A percentile compares a stretch with the other conserved stretches of the same genome.
phyloP scores from a whole-genome alignment of 139 green algal genomes.

The Chlorella sp. region DNA sequence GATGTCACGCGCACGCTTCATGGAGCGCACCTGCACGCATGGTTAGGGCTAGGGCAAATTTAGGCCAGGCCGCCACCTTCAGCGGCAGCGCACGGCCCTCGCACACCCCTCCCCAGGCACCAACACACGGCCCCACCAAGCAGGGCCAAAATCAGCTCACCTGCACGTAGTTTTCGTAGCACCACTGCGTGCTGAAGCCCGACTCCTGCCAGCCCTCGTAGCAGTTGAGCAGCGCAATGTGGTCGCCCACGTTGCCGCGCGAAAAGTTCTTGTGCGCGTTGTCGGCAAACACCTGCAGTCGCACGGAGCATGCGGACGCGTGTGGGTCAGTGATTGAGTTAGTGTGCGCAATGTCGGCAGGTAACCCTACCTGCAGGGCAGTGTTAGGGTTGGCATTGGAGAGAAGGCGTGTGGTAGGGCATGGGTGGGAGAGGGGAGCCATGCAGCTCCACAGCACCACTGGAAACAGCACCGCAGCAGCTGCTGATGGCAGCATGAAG shows the following conservation, averaged over 20 bases:
- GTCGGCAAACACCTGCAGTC: slow-evolving; percentile 72
- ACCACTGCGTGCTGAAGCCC: slow-evolving; percentile 87
- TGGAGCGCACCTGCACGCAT: slow-evolving; percentile 66
- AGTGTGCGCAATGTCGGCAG: too few species aligned
- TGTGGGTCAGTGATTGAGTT: too few species aligned
- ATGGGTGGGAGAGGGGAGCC: neutral
- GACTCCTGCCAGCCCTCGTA: slow-evolving; percentile 79
- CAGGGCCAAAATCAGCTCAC: too few species aligned
- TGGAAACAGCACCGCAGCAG: slow-evolving; percentile 42
- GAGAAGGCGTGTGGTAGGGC: too few species aligned
- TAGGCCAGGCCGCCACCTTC: too few species aligned
- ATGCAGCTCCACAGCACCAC: neutral
- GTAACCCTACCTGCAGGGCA: too few species aligned
- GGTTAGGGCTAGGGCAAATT: too few species aligned
- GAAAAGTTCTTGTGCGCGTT: slow-evolving; percentile 89
- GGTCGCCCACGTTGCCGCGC: slow-evolving; percentile 84
- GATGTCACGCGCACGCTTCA: slow-evolving; percentile 95
- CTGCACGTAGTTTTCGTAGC: slow-evolving; percentile 97
- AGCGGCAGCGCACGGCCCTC: too few species aligned
- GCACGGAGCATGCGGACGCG: too few species aligned
- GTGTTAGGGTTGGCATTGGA: too few species aligned
- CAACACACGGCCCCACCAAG: too few species aligned
- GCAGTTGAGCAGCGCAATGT: slow-evolving; percentile 88
- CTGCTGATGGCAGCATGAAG: neutral
- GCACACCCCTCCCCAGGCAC: too few species aligned